phyloP scores from a whole-genome alignment of 352 stramenopile genomes.

The Globisporangium alternatum region DNA sequence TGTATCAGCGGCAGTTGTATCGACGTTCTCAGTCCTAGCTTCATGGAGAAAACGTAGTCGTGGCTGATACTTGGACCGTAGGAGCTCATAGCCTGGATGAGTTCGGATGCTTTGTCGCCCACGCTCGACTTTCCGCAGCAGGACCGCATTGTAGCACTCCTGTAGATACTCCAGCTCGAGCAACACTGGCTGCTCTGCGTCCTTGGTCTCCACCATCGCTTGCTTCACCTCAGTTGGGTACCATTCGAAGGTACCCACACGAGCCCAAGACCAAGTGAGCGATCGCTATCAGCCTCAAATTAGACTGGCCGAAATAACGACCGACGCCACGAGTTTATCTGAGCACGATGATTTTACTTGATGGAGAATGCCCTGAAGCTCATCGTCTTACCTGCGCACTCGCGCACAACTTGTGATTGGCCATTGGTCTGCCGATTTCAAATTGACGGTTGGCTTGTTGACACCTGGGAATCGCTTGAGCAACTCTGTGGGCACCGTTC shows the following conservation, averaged over 20 bases:
- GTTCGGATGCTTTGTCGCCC: slow-evolving; percentile 10
- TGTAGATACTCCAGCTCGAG: slow-evolving; percentile 13
- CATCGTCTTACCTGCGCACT: no score
- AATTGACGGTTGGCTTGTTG: no score
- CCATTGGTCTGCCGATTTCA: no score
- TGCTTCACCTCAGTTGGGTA: not conserved
- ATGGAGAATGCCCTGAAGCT: no score
- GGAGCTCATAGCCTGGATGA: slow-evolving; percentile 8
- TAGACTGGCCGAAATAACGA: not conserved
- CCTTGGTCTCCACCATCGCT: slow-evolving; percentile 1
- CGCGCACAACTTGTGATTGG: no score
- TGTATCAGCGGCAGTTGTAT: not conserved
- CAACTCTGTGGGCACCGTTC: no score
- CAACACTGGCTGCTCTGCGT: not conserved
- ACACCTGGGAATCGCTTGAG: no score
- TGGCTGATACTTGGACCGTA: slow-evolving; percentile 16
- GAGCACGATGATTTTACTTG: no score
- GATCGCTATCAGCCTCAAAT: not conserved
- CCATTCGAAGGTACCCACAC: not conserved
- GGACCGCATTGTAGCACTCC: slow-evolving; percentile 14
- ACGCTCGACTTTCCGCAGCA: slow-evolving; percentile 11
- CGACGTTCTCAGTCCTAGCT: not conserved
- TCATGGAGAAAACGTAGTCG: slow-evolving; percentile 12
- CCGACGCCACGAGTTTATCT: no score
- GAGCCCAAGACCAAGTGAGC: not conserved